A percentile compares a stretch with the other conserved stretches of the same genome.
These are phyloP conservation scores for Rhodotorula taiwanensis DNA, from an alignment of 768 basidiomycete genomes.

Conservation along the genomic window DNA sequence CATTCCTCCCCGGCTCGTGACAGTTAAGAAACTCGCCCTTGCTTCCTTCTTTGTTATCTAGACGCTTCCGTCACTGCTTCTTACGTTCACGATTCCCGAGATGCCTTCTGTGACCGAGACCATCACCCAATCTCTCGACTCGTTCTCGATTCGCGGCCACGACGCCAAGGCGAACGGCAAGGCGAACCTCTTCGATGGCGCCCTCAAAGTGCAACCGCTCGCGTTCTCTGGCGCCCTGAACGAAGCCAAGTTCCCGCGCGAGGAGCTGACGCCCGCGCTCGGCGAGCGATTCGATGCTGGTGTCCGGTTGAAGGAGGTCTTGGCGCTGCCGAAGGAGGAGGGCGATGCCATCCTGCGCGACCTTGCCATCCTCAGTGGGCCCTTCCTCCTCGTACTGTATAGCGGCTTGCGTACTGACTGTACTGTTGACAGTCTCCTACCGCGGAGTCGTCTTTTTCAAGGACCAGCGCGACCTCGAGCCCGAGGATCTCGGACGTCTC, in stretches of 20 bases:
- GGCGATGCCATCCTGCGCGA: conserved; percentile 26
- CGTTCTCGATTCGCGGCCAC: neutral
- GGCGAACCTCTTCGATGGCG: neutral
- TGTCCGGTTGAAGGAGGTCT: conserved; percentile 21
- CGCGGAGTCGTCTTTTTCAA: conserved; percentile 47
- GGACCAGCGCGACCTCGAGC: conserved; percentile 41
- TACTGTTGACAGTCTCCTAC: conserved; percentile 39
- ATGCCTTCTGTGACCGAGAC: conserved; percentile 2
- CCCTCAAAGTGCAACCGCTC: conserved; percentile 9
- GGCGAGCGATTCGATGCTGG: conserved; percentile 22
- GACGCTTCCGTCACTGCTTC: neutral
- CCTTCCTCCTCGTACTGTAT: neutral
- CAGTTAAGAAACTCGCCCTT: neutral
- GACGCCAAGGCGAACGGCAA: neutral
- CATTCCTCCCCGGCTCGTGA: neutral
- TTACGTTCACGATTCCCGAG: neutral
- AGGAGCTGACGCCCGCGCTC: conserved; percentile 26
- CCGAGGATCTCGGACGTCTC: conserved; percentile 41
- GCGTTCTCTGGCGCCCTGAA: conserved; percentile 5
- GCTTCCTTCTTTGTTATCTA: neutral
- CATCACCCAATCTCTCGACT: neutral
- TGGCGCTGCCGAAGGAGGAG: conserved; percentile 23
- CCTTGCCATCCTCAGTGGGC: conserved; percentile 32
- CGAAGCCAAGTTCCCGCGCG: conserved; percentile 12
- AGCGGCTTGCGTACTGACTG: no score